A percentile compares a stretch with the other conserved stretches of the same genome.
Conservation (phyloP, 2,329 filamentous ascomycete species). For the Alternaria ventricosa region DNA sequence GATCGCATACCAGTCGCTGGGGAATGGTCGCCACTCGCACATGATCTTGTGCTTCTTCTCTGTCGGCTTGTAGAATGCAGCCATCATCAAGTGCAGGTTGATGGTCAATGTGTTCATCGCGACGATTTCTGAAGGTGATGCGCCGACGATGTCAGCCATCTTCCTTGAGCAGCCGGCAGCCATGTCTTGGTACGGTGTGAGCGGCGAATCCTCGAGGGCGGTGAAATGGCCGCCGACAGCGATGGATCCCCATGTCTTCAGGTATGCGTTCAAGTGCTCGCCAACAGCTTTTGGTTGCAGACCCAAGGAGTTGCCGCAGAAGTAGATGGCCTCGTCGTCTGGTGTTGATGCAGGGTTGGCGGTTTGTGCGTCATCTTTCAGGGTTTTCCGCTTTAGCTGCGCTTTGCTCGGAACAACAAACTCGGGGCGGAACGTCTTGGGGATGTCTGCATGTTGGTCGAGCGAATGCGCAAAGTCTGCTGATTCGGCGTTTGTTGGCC, state of each 20-base stretch:
- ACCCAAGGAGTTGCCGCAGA: constrained; percentile 89
- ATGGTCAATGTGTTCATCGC: constrained; percentile 86
- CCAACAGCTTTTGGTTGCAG: constrained; percentile 75
- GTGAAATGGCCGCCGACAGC: constrained; percentile 85
- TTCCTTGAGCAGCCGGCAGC: constrained; percentile 73
- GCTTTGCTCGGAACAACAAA: constrained; percentile 78
- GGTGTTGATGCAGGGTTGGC: constrained; percentile 36
- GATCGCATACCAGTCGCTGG: constrained; percentile 85
- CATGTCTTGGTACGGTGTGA: constrained; percentile 78
- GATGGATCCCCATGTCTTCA: constrained; percentile 83
- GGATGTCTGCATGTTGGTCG: constrained; percentile 41
- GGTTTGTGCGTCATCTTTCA: constrained; percentile 44
- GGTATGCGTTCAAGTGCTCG: constrained; percentile 71
- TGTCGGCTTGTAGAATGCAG: constrained; percentile 79
- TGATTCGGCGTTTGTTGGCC: constrained; percentile 31
- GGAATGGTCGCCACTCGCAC: constrained; percentile 86
- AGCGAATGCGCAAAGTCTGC: constrained; percentile 36
- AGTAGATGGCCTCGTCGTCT: constrained; percentile 68
- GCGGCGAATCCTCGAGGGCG: constrained; percentile 69
- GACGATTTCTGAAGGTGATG: constrained; percentile 74
- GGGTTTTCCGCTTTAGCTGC: constrained; percentile 69
- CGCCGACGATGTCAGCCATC: constrained; percentile 77
- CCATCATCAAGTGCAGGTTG: constrained; percentile 84
- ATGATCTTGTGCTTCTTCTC: constrained; percentile 75
- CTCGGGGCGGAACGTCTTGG: constrained; percentile 61